A percentile compares a stretch with the other conserved stretches of the same genome.
phyloP scores from a whole-genome alignment of 106 monocot species.

The Allium sativum region DNA sequence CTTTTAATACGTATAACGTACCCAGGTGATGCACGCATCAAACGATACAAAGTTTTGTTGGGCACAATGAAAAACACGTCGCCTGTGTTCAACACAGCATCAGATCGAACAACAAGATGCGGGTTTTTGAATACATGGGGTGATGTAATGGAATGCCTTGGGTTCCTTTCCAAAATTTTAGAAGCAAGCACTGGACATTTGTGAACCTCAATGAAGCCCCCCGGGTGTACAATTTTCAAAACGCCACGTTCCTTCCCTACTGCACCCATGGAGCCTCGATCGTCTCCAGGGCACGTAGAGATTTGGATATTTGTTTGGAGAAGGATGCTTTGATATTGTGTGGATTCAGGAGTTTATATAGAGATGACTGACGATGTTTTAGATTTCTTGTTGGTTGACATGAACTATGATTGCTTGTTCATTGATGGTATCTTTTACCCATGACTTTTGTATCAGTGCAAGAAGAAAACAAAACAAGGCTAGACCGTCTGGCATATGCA shows the following conservation, averaged over 20 bases:
- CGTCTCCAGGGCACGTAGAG: neutral
- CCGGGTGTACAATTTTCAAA: slow-evolving; percentile 4
- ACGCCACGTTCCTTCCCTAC: neutral
- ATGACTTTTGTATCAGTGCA: no score
- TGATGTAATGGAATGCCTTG: slow-evolving; percentile 1
- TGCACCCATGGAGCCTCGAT: slow-evolving; percentile 4
- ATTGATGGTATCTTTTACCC: no score
- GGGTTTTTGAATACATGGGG: slow-evolving; percentile 5
- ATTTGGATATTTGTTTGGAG: no score
- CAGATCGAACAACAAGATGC: neutral
- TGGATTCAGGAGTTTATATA: no score
- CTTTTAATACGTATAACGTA: neutral
- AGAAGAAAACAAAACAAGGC: no score
- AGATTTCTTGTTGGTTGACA: no score
- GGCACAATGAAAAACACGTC: slow-evolving; percentile 4
- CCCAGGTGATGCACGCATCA: neutral
- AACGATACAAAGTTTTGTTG: neutral
- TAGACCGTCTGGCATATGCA: no score
- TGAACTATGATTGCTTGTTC: no score
- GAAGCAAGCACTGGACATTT: neutral
- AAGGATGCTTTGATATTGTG: no score
- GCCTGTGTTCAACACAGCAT: neutral
- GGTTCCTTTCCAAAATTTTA: slow-evolving; percentile 6
- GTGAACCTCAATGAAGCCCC: slow-evolving; percentile 6
- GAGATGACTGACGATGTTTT: no score